Conservation (phyloP, 306 rosid species). For the Echinosophora koreensis region DNA sequence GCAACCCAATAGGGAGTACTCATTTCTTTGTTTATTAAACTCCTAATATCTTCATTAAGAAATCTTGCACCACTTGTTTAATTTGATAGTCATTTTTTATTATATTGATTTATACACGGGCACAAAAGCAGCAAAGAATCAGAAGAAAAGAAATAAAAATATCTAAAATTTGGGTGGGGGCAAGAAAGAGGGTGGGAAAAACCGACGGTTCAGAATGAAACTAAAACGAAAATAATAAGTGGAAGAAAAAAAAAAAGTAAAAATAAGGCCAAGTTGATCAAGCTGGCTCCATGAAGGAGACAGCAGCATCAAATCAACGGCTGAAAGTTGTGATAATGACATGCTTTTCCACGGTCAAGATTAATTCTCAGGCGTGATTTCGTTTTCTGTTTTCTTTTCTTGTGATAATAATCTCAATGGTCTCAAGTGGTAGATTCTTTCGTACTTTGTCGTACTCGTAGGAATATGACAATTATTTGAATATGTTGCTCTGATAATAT, state of each 20-base stretch:
- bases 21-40: background rate
- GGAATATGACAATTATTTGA: conserved; percentile 40
- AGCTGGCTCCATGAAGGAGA: conserved; percentile 55
- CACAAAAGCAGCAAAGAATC: conserved; percentile 2
- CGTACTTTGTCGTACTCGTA: conserved; percentile 52
- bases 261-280: conserved; percentile 56
- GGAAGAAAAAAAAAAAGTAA: background rate
- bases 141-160: conserved; percentile 30
- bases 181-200: conserved; percentile 49
- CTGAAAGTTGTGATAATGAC: background rate
- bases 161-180: background rate
- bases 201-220: conserved; percentile 61
- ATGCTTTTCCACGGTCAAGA: conserved; percentile 40
- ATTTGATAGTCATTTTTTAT: background rate
- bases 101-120: background rate
- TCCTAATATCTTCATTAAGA: conserved; percentile 13
- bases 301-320: conserved; percentile 52
- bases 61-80: background rate
- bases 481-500: conserved; percentile 30
- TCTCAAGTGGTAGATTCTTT: conserved; percentile 33
- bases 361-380: background rate
- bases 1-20: background rate
- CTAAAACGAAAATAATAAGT: conserved; percentile 1
- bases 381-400: conserved; percentile 29
- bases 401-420: conserved; percentile 3